These are phyloP conservation scores for Phytopythium helicoides DNA, from an alignment of 352 stramenopile species.

Conservation along the genomic window DNA sequence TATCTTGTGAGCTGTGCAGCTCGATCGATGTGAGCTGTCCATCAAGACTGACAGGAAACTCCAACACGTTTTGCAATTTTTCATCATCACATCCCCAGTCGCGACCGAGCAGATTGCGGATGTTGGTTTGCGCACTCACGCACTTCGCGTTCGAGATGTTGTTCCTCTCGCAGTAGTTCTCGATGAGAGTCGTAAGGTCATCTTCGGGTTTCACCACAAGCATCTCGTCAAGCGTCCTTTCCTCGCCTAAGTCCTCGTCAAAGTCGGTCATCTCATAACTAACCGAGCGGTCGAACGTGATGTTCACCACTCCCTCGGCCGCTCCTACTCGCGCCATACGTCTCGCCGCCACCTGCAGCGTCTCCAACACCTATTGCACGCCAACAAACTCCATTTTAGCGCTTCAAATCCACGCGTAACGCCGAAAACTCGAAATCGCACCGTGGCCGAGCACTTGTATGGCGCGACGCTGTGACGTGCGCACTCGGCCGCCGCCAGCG, in stretches of 20 bases:
- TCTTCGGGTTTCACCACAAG: slow-evolving; percentile 36
- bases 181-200: slow-evolving; percentile 26
- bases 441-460: slow-evolving; percentile 21
- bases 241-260: slow-evolving; percentile 10
- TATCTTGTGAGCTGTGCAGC: slow-evolving; percentile 14
- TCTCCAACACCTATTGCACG: slow-evolving; percentile 24
- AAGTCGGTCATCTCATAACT: slow-evolving; percentile 30
- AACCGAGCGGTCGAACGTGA: slow-evolving; percentile 55
- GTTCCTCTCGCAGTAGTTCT: slow-evolving; percentile 23
- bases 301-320: slow-evolving; percentile 49
- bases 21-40: slow-evolving; percentile 13
- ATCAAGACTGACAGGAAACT: slow-evolving; percentile 19
- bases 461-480: slow-evolving; percentile 18
- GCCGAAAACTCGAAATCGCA: too few relatives aligned
- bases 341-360: slow-evolving; percentile 15
- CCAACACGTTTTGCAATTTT: not conserved
- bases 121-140: slow-evolving; percentile 6
- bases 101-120: slow-evolving; percentile 26
- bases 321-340: slow-evolving; percentile 42
- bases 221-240: slow-evolving; percentile 15
- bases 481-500: slow-evolving; percentile 18
- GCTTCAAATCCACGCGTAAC: too few relatives aligned
- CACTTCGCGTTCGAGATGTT: slow-evolving; percentile 16
- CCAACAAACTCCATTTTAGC: slow-evolving; percentile 5
- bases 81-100: slow-evolving; percentile 51